phyloP scores from a whole-genome alignment of 371 early-diverging fungal species.

The Mortierella sp. region DNA sequence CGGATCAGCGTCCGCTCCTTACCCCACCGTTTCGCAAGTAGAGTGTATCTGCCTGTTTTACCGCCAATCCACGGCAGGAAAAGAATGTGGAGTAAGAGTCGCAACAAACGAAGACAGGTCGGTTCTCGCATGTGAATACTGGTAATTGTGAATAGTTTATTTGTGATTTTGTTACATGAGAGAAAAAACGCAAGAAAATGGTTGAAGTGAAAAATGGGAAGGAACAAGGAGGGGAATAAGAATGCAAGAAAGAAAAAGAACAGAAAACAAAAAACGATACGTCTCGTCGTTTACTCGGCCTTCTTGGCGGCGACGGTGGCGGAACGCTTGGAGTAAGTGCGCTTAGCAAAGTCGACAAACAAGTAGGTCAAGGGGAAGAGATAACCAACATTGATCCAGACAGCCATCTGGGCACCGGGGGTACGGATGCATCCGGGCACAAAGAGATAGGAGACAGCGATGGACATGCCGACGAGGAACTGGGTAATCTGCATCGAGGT shows the following conservation, averaged over 20 bases:
- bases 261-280: background rate
- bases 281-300: constrained; percentile 58
- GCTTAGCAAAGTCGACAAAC: constrained; percentile 82
- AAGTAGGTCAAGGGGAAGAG: constrained; percentile 85
- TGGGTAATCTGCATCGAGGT: constrained; percentile 91
- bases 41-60: too few species aligned
- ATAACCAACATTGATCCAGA: constrained; percentile 80
- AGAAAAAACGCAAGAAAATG: background rate
- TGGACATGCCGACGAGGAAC: constrained; percentile 83
- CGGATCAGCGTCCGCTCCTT: too few species aligned
- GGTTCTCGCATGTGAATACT: background rate
- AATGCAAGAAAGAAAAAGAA: constrained; percentile 5
- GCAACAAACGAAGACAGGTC: too few species aligned
- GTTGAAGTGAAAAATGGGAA: background rate
- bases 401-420: constrained; percentile 75
- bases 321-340: constrained; percentile 67
- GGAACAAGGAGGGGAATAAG: background rate
- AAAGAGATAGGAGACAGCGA: constrained; percentile 78
- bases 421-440: constrained; percentile 75
- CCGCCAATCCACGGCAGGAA: too few species aligned
- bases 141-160: background rate
- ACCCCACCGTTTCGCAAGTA: too few species aligned
- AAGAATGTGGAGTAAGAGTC: too few species aligned
- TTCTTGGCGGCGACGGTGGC: constrained; percentile 60
- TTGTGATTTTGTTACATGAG: constrained; percentile 4